Evolutionary conservation across 108 stramenopile species (phyloP), one percentile per base, ranked within the genome.

Genomic region (Nitzschia sp.): DNA sequence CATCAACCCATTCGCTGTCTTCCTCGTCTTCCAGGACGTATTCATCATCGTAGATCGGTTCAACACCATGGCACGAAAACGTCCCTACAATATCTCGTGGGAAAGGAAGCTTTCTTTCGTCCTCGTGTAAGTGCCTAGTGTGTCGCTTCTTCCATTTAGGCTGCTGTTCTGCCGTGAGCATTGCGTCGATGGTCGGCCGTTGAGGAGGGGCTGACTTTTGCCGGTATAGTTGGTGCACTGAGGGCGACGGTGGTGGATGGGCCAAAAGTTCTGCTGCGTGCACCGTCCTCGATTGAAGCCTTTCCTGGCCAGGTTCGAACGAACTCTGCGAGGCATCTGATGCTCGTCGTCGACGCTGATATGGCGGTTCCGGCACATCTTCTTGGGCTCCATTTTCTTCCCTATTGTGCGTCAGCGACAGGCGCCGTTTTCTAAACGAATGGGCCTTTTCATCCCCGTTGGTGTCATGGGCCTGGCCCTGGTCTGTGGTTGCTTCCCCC

Each of bases 1-100:
- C 49, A 5, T 30, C 42, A 21, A 13, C 35, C 23, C 65, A 64
- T 45, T 73, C 58, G 45, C 71, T 71, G 17, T 83, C 82, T 1
- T 85, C 70, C n/a, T 77, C 78, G 0, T 79, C 78, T 8, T 68
- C 35, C 23, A 53, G 23, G 0, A 66, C 70, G 55, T 83, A 75
- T 54, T 87, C 90, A 18, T 63, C 54, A 26, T 89, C 82, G 56
- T 84, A 92, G 24, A 91, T 68, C 3, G 98, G 98, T 76, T 98
- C 98, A 31, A 98, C 88, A n/a, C 98, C 98, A 71, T 98, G 98
- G 65, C 97, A 98, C 2, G 76, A 79, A 76, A 84, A 97, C 11
- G 97, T 96, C 0, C 98, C 98, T 9, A 92, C 86, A 1, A 89
- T 62, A 66, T 81, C 64, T 5, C 77, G 64, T 0, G 90, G 87